phyloP scores from a whole-genome alignment of 2,329 filamentous ascomycete species.

The Arachnopeziza araneosa region DNA sequence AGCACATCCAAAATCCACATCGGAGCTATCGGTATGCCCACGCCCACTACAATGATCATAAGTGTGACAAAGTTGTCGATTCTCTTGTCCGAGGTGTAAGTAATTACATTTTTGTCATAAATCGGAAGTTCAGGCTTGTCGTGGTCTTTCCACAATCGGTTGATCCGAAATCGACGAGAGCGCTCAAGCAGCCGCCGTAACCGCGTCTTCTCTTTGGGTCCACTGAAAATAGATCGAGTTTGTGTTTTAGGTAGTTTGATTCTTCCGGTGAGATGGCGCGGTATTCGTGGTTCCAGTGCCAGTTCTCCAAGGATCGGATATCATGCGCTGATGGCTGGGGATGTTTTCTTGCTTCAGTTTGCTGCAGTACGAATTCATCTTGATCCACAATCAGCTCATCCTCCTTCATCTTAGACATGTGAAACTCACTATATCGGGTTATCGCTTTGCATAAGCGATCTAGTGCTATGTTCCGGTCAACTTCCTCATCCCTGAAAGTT shows the following conservation, averaged over 20 bases:
- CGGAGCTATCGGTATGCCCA: slow-evolving; percentile 30
- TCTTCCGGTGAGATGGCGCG: slow-evolving; percentile 12
- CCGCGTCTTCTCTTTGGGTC: slow-evolving; percentile 13
- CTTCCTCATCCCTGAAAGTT: slow-evolving; percentile 23
- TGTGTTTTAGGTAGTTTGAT: slow-evolving; percentile 12
- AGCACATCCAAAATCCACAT: slow-evolving; percentile 30
- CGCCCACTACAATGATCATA: slow-evolving; percentile 23
- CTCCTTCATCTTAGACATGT: slow-evolving; percentile 2
- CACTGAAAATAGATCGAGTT: slow-evolving; percentile 22
- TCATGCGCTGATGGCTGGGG: slow-evolving; percentile 18
- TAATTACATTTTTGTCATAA: slow-evolving; percentile 10
- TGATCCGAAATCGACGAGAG: slow-evolving; percentile 8
- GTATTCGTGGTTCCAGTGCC: slow-evolving; percentile 12
- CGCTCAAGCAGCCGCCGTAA: slow-evolving; percentile 17
- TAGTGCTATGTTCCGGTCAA: slow-evolving; percentile 18
- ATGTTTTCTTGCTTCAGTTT: slow-evolving; percentile 16
- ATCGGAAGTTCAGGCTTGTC: slow-evolving; percentile 6
- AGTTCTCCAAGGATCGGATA: slow-evolving; percentile 16
- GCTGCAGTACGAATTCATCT: slow-evolving; percentile 27
- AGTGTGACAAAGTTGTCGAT: slow-evolving; percentile 24
- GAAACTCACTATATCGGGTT: not conserved
- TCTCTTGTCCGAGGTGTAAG: slow-evolving; percentile 12
- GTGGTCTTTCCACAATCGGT: slow-evolving; percentile 8
- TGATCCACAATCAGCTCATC: slow-evolving; percentile 6
- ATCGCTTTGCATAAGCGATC: not conserved